Evolutionary conservation across 805 yeast species (phyloP).

Genomic region (Lipomyces starkeyi): DNA sequence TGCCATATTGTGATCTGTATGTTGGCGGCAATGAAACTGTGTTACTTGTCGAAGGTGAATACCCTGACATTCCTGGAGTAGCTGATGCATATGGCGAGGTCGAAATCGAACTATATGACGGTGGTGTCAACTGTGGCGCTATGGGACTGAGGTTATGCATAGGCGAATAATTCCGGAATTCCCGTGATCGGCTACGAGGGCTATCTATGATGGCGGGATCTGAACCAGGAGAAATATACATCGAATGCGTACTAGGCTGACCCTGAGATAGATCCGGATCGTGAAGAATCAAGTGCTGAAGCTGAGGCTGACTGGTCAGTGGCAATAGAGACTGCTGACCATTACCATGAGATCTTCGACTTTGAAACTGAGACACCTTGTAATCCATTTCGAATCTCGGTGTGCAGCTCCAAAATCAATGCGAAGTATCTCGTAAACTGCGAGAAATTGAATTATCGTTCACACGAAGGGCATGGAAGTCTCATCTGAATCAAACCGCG

Average conservation of each 20-base stretch:
- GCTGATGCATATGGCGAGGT: slow-evolving; percentile 17
- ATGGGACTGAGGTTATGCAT: slow-evolving; percentile 19
- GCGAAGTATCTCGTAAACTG: neutral
- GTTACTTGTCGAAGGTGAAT: slow-evolving; percentile 5
- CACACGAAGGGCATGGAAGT: neutral
- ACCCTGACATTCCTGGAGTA: slow-evolving; percentile 8
- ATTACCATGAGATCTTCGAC: slow-evolving; percentile 21
- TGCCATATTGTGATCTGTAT: slow-evolving; percentile 23
- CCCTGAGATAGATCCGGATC: slow-evolving; percentile 8
- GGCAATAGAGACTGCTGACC: slow-evolving; percentile 3
- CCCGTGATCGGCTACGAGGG: slow-evolving; percentile 25
- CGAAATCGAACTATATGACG: slow-evolving; percentile 9
- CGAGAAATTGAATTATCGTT: slow-evolving; percentile 1
- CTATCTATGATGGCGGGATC: slow-evolving; percentile 19
- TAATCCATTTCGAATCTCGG: slow-evolving; percentile 19
- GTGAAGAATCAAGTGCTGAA: slow-evolving; percentile 10
- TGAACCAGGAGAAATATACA: slow-evolving; percentile 15
- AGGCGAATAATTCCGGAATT: slow-evolving; percentile 27
- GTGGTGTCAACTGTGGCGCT: slow-evolving; percentile 18
- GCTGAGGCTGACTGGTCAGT: slow-evolving; percentile 10
- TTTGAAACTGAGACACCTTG: slow-evolving; percentile 21
- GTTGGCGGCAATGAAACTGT: slow-evolving; percentile 13
- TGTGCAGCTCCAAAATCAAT: neutral
- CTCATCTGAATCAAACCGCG: neutral
- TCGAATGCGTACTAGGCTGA: slow-evolving; percentile 17